Conservation (phyloP, 257 asterid genomes). For the Primulina huaijiensis region DNA sequence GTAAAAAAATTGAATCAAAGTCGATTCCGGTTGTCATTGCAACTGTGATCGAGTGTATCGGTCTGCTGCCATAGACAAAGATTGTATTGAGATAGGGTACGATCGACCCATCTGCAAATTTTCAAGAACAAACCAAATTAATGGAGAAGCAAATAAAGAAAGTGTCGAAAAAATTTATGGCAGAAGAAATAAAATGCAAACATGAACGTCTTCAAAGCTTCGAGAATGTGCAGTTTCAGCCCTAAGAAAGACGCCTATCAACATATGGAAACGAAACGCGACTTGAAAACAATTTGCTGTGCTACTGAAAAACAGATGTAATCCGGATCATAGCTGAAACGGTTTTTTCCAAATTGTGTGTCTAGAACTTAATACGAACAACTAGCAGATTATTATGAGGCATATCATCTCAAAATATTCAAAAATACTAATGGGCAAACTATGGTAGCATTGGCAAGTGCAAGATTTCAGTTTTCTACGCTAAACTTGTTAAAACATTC, state of each 20-base stretch:
- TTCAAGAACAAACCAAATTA: constrained; percentile 21
- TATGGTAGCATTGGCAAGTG: too few relatives aligned
- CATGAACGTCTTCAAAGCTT: background rate
- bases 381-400: background rate
- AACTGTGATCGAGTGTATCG: constrained; percentile 54
- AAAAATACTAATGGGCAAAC: too few relatives aligned
- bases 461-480: too few relatives aligned
- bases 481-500: too few relatives aligned
- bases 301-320: background rate
- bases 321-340: background rate
- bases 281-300: background rate
- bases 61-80: constrained; percentile 82
- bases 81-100: constrained; percentile 67
- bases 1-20: constrained; percentile 19
- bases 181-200: background rate
- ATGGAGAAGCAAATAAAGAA: background rate
- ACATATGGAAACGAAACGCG: background rate
- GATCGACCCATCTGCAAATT: constrained; percentile 87
- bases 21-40: constrained; percentile 25
- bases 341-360: background rate
- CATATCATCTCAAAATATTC: too few relatives aligned
- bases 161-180: background rate
- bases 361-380: background rate
- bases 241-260: too few relatives aligned
- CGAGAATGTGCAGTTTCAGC: background rate